Base-by-base conservation (phyloP, 2,329 filamentous ascomycete species). In the Periconia sp. region DNA sequence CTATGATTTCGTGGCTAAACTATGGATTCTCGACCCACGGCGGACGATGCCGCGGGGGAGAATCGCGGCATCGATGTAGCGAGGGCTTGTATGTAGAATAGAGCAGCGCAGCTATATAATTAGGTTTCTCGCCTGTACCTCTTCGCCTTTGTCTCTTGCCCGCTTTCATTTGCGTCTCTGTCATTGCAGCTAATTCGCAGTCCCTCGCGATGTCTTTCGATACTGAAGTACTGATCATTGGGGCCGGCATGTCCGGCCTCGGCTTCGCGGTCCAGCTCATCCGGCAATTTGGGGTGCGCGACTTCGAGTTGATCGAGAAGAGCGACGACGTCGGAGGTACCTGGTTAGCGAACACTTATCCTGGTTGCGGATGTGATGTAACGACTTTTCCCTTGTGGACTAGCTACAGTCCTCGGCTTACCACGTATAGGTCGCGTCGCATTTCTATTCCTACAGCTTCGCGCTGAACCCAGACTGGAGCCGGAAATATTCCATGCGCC, bases 381-480 rank as follows among this genome's bases (percentile, higher is more conserved):
- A n/a, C n/a, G n/a, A n/a, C n/a, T n/a, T n/a, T n/a, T 56, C 23
- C 54, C n/a, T n/a, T n/a, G n/a, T n/a, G n/a, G n/a, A n/a, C n/a
- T n/a, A n/a, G n/a, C n/a, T n/a, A n/a, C n/a, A n/a, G n/a, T n/a
- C n/a, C n/a, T n/a, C n/a, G n/a, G n/a, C n/a, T n/a, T n/a, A n/a
- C n/a, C n/a, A n/a, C n/a, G n/a, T 68, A 68, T 36, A 61, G 57
- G 59, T 66, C n/a, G 59, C 63, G 0, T 41, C 29, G 22, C 8
- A 23, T 32, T 66, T 85, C 4, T 85, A 85, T 66, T 80, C 75
- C 30, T 84, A 78, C 61, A 82, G 78, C 5, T 85, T 85, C 53
- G 81, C 79, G 24, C 80, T 81, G 37, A 84, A 83, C 38, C 68
- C 78, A 3, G 70, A 77, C 50, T 83, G 82, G 81, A 77, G 77